Evolutionary conservation across 31 red algal genomes (phyloP).

Genomic region (Porphyra umbilicalis): DNA sequence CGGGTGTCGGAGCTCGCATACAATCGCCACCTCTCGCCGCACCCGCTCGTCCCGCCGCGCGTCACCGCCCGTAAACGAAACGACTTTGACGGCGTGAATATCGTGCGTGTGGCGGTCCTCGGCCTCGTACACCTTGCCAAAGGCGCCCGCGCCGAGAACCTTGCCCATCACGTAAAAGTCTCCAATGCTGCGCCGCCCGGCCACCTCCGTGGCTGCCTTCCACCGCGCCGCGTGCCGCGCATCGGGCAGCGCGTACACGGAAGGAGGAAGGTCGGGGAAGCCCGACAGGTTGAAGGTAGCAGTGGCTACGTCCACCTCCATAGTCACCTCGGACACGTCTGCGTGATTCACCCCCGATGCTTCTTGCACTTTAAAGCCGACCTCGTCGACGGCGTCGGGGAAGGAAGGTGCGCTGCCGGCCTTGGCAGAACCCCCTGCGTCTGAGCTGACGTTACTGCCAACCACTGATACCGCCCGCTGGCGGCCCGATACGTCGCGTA

Average conservation of each 20-base stretch:
- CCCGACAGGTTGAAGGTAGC: neutral
- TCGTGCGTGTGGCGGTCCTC: constrained; percentile 50
- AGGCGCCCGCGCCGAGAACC: constrained; percentile 69
- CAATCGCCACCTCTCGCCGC: constrained; percentile 63
- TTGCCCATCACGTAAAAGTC: constrained; percentile 75
- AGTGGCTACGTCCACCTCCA: neutral
- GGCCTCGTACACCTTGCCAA: constrained; percentile 67
- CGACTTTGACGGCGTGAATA: constrained; percentile 76
- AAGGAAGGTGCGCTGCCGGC: neutral
- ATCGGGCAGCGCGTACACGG: neutral
- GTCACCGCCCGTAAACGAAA: constrained; percentile 18
- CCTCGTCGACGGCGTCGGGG: neutral
- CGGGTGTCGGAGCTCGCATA: constrained; percentile 59
- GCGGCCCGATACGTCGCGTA: neutral
- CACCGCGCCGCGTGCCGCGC: neutral
- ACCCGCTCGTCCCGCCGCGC: constrained; percentile 53
- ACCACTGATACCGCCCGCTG: neutral
- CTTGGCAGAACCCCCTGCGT: neutral
- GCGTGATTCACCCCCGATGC: neutral
- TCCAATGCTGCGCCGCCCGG: constrained; percentile 18
- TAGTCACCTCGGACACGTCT: neutral
- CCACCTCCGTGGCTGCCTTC: neutral
- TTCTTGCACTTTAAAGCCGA: neutral
- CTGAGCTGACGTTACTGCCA: neutral
- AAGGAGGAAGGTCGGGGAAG: neutral